Conservation (phyloP, 2,329 filamentous ascomycete species). For the Xylaria sp. region DNA sequence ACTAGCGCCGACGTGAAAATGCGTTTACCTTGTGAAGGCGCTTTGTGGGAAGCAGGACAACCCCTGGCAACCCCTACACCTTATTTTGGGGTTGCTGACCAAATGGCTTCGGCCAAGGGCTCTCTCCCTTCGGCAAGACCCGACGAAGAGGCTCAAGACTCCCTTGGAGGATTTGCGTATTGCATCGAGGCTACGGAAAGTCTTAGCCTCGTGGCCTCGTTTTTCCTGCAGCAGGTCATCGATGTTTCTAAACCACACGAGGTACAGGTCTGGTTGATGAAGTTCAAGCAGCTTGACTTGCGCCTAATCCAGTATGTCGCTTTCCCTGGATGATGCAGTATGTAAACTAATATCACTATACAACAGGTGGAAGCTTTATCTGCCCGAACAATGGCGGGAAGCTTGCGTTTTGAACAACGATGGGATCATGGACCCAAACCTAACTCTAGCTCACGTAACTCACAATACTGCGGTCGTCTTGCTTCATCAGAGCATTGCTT, state of each 20-base stretch:
- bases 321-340: no score
- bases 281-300: constrained; percentile 52
- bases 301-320: constrained; percentile 49
- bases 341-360: no score
- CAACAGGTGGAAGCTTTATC: constrained; percentile 33
- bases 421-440: constrained; percentile 50
- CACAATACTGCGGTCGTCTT: constrained; percentile 55
- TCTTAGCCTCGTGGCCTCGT: constrained; percentile 47
- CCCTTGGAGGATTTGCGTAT: constrained; percentile 50
- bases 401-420: constrained; percentile 34
- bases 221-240: constrained; percentile 48
- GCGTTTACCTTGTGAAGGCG: constrained; percentile 44
- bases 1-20: constrained; percentile 38
- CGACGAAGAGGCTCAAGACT: constrained; percentile 39
- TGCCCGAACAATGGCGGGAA: constrained; percentile 43
- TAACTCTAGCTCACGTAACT: constrained; percentile 52
- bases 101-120: constrained; percentile 42
- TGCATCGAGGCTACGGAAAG: constrained; percentile 51
- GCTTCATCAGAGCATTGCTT: constrained; percentile 52
- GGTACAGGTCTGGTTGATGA: constrained; percentile 47
- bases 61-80: constrained; percentile 42
- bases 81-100: constrained; percentile 50
- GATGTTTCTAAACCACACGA: constrained; percentile 44
- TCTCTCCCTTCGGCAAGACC: constrained; percentile 30
- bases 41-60: constrained; percentile 44